Base-by-base conservation (phyloP, 306 rosid species). In the Castanospermum australe region DNA sequence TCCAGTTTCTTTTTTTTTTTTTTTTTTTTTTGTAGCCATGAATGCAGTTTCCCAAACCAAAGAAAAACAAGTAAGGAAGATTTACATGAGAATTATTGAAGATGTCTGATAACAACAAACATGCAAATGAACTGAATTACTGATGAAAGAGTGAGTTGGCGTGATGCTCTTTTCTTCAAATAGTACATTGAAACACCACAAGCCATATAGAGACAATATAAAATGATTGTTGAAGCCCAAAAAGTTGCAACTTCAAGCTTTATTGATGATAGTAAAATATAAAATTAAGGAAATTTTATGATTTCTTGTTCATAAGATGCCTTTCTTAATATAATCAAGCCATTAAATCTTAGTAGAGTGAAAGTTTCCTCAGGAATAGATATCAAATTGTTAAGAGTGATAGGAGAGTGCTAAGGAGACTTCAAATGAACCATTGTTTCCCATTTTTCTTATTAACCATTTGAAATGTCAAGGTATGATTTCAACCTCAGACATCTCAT, bases 261-360 rank as follows among this genome's bases (percentile, higher is more conserved):
- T 21, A 44, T 14, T 47, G 57, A 38, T 69, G 41, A 38, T 70
- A 50, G 64, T 48, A 12, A 38, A 71, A 55, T n/a, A 24, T 39
- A 39, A 45, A 69, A 33, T 18, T 61, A 78, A 54, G 59, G 48
- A 11, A 55, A 38, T 13, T 45, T 55, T 24, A n/a, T 25, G 13
- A 71, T 71, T 70, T 54, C 41, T 64, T 22, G 67, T 21, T 25
- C 59, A 77, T 35, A 21, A 72, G 55, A 71, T 71, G 64, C 6
- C 11, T 28, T 38, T 54, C 54, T 35, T 32, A 55, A 68, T 5
- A 77, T 18, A 76, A 22, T 15, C 8, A 35, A 20, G 32, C 22
- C 59, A 47, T 12, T 54, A 48, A 50, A 45, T 73, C 56, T 47
- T 42, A 38, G 20, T 63, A 36, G 42, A 35, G 51, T 78, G 32